Evolutionary conservation across 129 eudicot species (phyloP).

Genomic region (Mikania micrantha): DNA sequence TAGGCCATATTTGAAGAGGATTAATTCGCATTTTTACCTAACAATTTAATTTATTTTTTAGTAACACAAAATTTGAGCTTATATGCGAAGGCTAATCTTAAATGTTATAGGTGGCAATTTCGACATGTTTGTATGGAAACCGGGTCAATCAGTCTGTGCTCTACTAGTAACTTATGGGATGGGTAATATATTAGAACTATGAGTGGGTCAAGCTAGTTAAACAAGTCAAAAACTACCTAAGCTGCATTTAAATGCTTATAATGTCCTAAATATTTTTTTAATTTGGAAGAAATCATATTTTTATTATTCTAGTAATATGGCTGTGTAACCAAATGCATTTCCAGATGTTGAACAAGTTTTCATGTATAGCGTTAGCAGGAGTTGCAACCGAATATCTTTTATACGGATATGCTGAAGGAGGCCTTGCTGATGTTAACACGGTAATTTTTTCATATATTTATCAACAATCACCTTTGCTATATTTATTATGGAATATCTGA

Average conservation of each 20-base stretch:
- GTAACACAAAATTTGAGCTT: background rate
- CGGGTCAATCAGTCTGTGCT: background rate
- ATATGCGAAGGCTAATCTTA: background rate
- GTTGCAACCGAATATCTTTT: conserved; percentile 81
- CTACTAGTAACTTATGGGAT: background rate
- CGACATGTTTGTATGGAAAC: background rate
- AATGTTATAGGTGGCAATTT: background rate
- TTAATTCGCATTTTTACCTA: background rate
- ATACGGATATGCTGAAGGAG: conserved; percentile 83
- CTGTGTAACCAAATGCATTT: background rate
- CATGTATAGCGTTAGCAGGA: conserved; percentile 87
- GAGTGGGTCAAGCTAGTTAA: background rate
- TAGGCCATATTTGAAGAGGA: background rate
- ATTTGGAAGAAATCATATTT: background rate
- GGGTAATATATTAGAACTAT: background rate
- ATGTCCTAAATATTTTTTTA: too few species aligned
- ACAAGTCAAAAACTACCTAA: background rate
- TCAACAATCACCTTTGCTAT: background rate
- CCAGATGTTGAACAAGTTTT: conserved; percentile 80
- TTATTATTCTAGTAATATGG: background rate
- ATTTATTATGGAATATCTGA: background rate
- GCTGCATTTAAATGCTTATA: background rate
- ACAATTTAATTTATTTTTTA: too few species aligned
- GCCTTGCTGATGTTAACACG: conserved; percentile 68
- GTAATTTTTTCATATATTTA: conserved; percentile 21